Conservation (phyloP, 192 early-diverging fungal species). For the Backusella luteola region DNA sequence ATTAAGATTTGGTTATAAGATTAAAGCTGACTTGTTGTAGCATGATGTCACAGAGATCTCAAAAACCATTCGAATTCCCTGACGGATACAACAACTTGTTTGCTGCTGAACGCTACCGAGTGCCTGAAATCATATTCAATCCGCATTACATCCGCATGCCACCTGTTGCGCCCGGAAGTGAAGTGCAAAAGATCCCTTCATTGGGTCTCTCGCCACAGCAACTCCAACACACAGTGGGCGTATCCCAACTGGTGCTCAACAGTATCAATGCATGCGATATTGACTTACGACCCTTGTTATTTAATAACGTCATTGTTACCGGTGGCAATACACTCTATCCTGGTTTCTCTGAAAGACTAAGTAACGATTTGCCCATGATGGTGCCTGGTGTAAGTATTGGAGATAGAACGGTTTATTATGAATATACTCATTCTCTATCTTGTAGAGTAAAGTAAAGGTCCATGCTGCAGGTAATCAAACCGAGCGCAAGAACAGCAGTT, state of each 20-base stretch:
- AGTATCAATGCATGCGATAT: constrained; percentile 78
- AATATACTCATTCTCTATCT: not conserved
- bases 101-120: constrained; percentile 74
- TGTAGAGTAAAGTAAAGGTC: constrained; percentile 75
- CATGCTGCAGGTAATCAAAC: constrained; percentile 70
- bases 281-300: constrained; percentile 83
- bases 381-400: constrained; percentile 61
- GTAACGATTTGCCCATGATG: constrained; percentile 62
- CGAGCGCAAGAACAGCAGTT: constrained; percentile 89
- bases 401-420: not conserved
- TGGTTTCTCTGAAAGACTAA: constrained; percentile 82
- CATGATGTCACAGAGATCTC: constrained; percentile 59
- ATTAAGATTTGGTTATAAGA: too few species aligned
- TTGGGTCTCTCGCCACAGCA: constrained; percentile 20
- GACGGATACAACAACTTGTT: constrained; percentile 90
- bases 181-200: constrained; percentile 14
- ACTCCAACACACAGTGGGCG: constrained; percentile 45
- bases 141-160: constrained; percentile 60
- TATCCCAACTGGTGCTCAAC: constrained; percentile 71
- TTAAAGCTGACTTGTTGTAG: constrained; percentile 11
- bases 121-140: constrained; percentile 89
- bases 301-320: constrained; percentile 80
- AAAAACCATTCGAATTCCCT: constrained; percentile 92
- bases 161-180: not conserved
- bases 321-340: constrained; percentile 89